These are phyloP conservation scores for Penicillium steckii DNA, from an alignment of 495 filamentous ascomycete species.

Conservation along the genomic window DNA sequence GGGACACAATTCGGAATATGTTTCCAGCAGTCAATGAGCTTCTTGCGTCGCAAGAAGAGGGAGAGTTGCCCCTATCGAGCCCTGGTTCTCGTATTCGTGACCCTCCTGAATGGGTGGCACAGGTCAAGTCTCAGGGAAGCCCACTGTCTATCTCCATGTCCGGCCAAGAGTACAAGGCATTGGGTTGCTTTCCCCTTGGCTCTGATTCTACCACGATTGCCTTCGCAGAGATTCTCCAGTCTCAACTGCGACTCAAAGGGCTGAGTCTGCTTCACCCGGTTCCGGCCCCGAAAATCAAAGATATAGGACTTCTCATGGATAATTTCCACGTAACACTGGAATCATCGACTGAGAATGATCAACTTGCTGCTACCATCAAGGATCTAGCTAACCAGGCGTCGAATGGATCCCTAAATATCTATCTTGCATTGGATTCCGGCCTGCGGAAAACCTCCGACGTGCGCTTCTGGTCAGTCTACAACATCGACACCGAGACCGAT, in stretches of 20 bases:
- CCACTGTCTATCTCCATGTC: slow-evolving; percentile 50
- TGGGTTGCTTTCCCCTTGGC: slow-evolving; percentile 60
- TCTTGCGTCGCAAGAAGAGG: slow-evolving; percentile 26
- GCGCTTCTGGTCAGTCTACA: slow-evolving; percentile 58
- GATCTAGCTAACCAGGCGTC: slow-evolving; percentile 32
- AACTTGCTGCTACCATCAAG: slow-evolving; percentile 28
- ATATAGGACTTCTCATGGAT: slow-evolving; percentile 29
- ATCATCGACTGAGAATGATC: slow-evolving; percentile 11
- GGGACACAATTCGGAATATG: slow-evolving; percentile 24
- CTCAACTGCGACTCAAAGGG: slow-evolving; percentile 46
- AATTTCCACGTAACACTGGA: slow-evolving; percentile 31
- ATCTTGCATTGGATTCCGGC: slow-evolving; percentile 54
- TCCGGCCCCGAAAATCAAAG: slow-evolving; percentile 32
- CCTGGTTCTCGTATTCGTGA: slow-evolving; percentile 24
- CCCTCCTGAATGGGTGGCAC: slow-evolving; percentile 41
- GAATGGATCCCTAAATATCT: slow-evolving; percentile 33
- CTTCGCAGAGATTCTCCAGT: slow-evolving; percentile 50
- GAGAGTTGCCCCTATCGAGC: slow-evolving; percentile 4
- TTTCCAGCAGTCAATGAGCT: slow-evolving; percentile 30
- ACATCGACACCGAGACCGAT: slow-evolving; percentile 42
- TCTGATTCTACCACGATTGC: slow-evolving; percentile 40
- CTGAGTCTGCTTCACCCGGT: slow-evolving; percentile 49
- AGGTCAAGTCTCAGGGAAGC: slow-evolving; percentile 37
- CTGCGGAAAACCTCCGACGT: slow-evolving; percentile 45
- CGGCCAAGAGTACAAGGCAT: slow-evolving; percentile 41